Base-by-base conservation (phyloP, 208 protist genomes). In the Polymyxa betae region DNA sequence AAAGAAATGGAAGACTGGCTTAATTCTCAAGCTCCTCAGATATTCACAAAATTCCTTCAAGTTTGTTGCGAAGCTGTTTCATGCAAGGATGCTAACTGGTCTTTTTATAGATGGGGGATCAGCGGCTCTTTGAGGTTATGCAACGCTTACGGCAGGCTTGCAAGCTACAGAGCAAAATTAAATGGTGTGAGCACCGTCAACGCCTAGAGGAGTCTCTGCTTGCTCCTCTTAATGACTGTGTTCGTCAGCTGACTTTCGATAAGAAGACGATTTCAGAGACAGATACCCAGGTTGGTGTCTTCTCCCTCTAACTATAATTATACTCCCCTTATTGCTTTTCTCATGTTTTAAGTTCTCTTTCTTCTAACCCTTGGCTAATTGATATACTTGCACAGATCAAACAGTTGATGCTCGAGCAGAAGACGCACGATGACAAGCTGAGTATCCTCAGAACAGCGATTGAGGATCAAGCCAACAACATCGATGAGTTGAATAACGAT, bases 401-500 rank as follows among this genome's bases (percentile, higher is more conserved):
- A 5, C 49, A 60, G 49, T 5, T 60, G 5, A 35, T 82, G 16
- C 16, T 20, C 5, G 72, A 20, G 5, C 72, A 35, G 5, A 35
- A 5, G 35, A n/a, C n/a, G 40, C 35, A 40, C 10, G 5, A 82
- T n/a, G 72, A 43, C 16, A 35, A 82, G 35, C 72, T 82, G 16
- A 5, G 12, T 40, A 43, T 82, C 35, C n/a, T 82, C 16, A 82
- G 40, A 35, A 45, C 16, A 5, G 72, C 72, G 10, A 43, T 82
- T 82, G 72, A 35, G 10, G 72, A 82, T 20, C 72, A 82, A 82
- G 72, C 72, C 72, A n/a, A 35, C 5, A n/a, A 20, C 16, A 82
- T 82, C n/a, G 72, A 82, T 82, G 72, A 38, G n/a, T 82, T 82
- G 16, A 60, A 60, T 60, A 29, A 5, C 49, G 49, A 60, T 24